These are phyloP conservation scores for Rheum nobile DNA, from an alignment of 148 eudicot genomes.

Conservation along the genomic window DNA sequence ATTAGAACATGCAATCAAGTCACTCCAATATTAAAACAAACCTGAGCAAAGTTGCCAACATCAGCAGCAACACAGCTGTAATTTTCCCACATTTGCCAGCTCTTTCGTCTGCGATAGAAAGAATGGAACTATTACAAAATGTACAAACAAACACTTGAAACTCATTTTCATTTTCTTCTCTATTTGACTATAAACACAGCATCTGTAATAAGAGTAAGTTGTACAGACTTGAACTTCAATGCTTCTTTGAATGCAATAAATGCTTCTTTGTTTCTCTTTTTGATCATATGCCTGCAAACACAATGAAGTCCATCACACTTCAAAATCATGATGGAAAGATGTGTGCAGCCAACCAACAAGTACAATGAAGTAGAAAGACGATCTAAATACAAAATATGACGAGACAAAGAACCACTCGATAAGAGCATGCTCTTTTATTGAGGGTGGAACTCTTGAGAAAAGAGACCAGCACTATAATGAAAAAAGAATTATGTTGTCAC, in stretches of 20 bases:
- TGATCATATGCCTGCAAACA: constrained; percentile 64
- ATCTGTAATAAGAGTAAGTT: constrained; percentile 4
- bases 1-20: not conserved
- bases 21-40: constrained; percentile 13
- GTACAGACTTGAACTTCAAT: constrained; percentile 61
- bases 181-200: not conserved
- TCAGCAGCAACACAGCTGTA: constrained; percentile 77
- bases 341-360: not conserved
- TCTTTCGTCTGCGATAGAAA: constrained; percentile 47
- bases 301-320: not conserved
- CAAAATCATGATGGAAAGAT: not conserved
- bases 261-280: constrained; percentile 60
- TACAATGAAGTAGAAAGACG: not conserved
- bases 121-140: not conserved
- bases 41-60: constrained; percentile 68
- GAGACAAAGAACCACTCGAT: not conserved
- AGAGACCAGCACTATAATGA: not conserved
- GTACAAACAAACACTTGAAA: not conserved
- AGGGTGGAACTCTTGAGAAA: not conserved
- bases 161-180: not conserved
- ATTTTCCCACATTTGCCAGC: constrained; percentile 99
- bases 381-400: not conserved
- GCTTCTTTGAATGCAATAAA: constrained; percentile 85
- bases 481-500: not conserved
- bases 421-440: not conserved